Base-by-base conservation (phyloP, 1,284 basidiomycete species). In the Ustilago esculenta region DNA sequence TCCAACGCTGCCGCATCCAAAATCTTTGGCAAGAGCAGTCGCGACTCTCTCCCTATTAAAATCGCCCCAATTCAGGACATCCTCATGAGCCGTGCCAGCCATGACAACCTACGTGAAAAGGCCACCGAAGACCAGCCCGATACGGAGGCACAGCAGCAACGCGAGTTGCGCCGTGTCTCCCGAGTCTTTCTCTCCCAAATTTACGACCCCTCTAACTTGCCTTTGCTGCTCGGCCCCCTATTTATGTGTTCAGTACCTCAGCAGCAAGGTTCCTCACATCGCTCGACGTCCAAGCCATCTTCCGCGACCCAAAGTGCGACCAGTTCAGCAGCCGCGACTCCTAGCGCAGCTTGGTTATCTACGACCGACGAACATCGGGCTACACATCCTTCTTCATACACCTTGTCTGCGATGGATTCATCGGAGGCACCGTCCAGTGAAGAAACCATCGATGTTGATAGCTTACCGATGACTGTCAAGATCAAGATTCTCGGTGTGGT, bases 401-500 rank as follows among this genome's bases (percentile, higher is more conserved):
- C n/a, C 21, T 10, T 5, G 12, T 5, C 20, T 11, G 10, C 20
- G 5, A n/a, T n/a, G 10, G 7, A 27, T 3, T 36, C 21, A 21
- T 5, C 27, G n/a, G 33, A 36, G 9, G 7, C 34, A 9, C 2
- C 41, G 32, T 5, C 12, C 2, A 18, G 25, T n/a, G 32, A 24
- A 11, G 6, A 41, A 2, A 37, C 33, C 21, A 23, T 51, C 24
- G 53, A 67, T 20, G 37, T 61, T 20, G 68, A 71, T n/a, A 49
- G 45, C 21, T 44, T 70, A 8, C 63, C 68, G 6, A 64, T 73
- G 52, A 54, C 63, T 1, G 43, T 58, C 36, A 65, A 66, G 36
- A 55, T 58, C 25, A 66, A 66, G 47, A 46, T 75, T 11, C 60
- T 78, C 23, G 63, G 58, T 64, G 68, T 77, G 21, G 35, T 63